phyloP scores from a whole-genome alignment of 805 yeast genomes.

The Nakazawaea sp. region DNA sequence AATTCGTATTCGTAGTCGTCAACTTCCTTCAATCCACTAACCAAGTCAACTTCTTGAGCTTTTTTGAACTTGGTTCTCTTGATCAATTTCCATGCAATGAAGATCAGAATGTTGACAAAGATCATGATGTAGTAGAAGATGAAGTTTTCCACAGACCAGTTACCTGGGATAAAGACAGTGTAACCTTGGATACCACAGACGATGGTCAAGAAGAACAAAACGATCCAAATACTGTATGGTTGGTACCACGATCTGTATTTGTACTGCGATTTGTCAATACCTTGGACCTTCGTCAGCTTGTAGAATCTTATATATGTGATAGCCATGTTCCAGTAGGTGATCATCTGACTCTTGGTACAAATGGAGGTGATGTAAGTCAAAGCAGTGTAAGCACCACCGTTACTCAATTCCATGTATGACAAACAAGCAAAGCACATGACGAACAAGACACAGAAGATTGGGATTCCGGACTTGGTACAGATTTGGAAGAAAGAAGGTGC shows the following conservation, averaged over 20 bases:
- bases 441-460: conserved; percentile 47
- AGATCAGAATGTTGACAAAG: conserved; percentile 31
- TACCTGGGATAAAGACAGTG: conserved; percentile 31
- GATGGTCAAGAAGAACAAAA: conserved; percentile 25
- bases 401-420: conserved; percentile 43
- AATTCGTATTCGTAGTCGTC: conserved; percentile 22
- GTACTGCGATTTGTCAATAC: conserved; percentile 32
- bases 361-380: conserved; percentile 9
- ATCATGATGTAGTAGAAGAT: conserved; percentile 37
- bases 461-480: conserved; percentile 65
- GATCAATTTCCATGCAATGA: conserved; percentile 28
- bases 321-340: conserved; percentile 20
- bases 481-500: conserved; percentile 61
- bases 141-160: conserved; percentile 31
- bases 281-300: conserved; percentile 54
- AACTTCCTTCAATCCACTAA: conserved; percentile 26
- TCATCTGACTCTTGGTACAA: conserved; percentile 25
- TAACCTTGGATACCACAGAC: conserved; percentile 31
- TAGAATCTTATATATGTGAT: conserved; percentile 57
- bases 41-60: conserved; percentile 26
- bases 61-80: conserved; percentile 28
- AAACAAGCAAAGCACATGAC: conserved; percentile 55
- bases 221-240: conserved; percentile 23
- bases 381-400: conserved; percentile 19
- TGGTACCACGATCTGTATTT: conserved; percentile 46